Conservation (phyloP, 192 early-diverging fungal species). For the Rhizophagus clarus region DNA sequence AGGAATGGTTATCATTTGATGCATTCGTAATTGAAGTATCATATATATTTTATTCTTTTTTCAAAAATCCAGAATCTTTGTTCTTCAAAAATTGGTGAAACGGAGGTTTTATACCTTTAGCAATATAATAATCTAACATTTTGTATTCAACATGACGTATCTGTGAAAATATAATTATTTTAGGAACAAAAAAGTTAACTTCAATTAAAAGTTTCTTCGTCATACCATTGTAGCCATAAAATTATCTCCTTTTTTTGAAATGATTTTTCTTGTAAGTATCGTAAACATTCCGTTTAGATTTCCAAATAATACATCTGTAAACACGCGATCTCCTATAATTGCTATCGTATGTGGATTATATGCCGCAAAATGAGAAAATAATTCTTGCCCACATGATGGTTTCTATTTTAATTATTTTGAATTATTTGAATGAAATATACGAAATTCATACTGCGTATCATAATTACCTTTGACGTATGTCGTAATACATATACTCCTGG, state of each 20-base stretch:
- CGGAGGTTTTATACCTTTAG: neutral
- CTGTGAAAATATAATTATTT: neutral
- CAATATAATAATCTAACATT: neutral
- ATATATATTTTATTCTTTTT: neutral
- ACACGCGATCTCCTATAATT: constrained; percentile 84
- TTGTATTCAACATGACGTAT: neutral
- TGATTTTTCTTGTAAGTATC: constrained; percentile 67
- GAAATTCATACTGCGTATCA: constrained; percentile 26
- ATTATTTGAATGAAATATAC: no score
- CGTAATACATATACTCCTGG: constrained; percentile 61
- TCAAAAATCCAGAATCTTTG: neutral
- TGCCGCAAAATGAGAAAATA: constrained; percentile 53
- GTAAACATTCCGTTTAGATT: constrained; percentile 74
- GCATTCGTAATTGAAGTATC: no score
- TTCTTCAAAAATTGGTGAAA: neutral
- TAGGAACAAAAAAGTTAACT: neutral
- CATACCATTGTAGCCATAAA: constrained; percentile 57
- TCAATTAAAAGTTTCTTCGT: neutral
- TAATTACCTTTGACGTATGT: constrained; percentile 37
- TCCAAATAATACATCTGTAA: constrained; percentile 87
- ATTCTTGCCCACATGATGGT: constrained; percentile 69
- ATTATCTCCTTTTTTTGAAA: constrained; percentile 81
- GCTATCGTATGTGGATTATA: constrained; percentile 55
- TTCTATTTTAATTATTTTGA: constrained; percentile 54
- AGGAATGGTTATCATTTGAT: no score